A percentile compares a stretch with the other conserved stretches of the same genome.
phyloP scores from a whole-genome alignment of 805 yeast genomes.

The Candida montana region DNA sequence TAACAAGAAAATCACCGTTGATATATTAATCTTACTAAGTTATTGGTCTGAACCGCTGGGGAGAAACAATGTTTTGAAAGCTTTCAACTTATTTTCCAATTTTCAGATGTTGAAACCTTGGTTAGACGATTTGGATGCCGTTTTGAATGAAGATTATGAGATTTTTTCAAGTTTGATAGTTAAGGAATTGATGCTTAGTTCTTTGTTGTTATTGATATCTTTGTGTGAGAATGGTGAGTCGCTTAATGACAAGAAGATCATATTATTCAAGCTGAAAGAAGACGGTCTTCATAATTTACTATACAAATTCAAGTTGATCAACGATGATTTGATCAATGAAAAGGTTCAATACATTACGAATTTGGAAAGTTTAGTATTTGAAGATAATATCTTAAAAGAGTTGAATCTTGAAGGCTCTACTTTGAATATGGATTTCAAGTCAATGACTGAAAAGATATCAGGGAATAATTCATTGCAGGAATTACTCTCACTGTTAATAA shows the following conservation, averaged over 20 bases:
- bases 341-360: constrained; percentile 20
- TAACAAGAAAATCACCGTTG: constrained; percentile 51
- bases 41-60: constrained; percentile 27
- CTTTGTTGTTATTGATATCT: constrained; percentile 19
- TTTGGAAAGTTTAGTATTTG: constrained; percentile 11
- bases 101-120: constrained; percentile 19
- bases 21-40: constrained; percentile 35
- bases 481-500: constrained; percentile 51
- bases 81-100: constrained; percentile 16
- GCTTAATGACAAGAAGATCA: constrained; percentile 21
- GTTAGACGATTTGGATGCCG: constrained; percentile 12
- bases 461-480: constrained; percentile 54
- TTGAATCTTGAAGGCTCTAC: constrained; percentile 20
- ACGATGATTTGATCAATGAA: constrained; percentile 30
- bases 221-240: constrained; percentile 23
- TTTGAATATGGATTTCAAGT: constrained; percentile 11
- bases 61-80: constrained; percentile 24
- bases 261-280: constrained; percentile 29
- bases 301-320: constrained; percentile 34
- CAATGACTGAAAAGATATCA: constrained; percentile 26
- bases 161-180: constrained; percentile 16
- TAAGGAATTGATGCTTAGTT: constrained; percentile 18
- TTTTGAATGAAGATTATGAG: constrained; percentile 14
- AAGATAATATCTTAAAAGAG: constrained; percentile 19
- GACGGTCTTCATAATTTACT: constrained; percentile 32